Evolutionary conservation across 768 basidiomycete genomes (phyloP).

Genomic region (Gymnopilus dilepis): DNA sequence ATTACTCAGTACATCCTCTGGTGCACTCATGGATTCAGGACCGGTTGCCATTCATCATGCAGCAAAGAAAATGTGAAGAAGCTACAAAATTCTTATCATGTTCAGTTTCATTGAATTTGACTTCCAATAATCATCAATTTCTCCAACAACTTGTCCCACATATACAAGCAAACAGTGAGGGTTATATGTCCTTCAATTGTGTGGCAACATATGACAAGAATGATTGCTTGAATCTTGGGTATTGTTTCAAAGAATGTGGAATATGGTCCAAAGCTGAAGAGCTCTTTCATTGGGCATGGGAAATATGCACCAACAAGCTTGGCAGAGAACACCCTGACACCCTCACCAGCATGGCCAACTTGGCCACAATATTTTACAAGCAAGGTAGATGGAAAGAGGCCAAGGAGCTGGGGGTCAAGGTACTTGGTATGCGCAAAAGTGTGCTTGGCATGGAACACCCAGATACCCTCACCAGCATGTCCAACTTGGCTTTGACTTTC

Average conservation of each 20-base stretch:
- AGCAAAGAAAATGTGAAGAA: neutral
- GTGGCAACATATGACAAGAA: neutral
- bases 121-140: neutral
- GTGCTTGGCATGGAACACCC: neutral
- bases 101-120: neutral
- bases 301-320: neutral
- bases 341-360: neutral
- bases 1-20: constrained; percentile 10
- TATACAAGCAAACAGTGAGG: neutral
- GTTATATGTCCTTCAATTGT: too few species aligned
- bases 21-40: constrained; percentile 1
- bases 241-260: neutral
- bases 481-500: neutral
- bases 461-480: neutral
- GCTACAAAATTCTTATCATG: neutral
- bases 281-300: neutral
- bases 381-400: neutral
- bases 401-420: neutral
- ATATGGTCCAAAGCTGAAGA: neutral
- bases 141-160: neutral
- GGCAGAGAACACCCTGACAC: neutral
- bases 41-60: neutral
- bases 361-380: neutral
- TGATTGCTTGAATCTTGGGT: neutral
- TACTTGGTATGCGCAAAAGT: neutral